Evolutionary conservation across 352 stramenopile species (phyloP), one percentile per base, ranked within the genome.

Genomic region (Thalassiosira pacifica): DNA sequence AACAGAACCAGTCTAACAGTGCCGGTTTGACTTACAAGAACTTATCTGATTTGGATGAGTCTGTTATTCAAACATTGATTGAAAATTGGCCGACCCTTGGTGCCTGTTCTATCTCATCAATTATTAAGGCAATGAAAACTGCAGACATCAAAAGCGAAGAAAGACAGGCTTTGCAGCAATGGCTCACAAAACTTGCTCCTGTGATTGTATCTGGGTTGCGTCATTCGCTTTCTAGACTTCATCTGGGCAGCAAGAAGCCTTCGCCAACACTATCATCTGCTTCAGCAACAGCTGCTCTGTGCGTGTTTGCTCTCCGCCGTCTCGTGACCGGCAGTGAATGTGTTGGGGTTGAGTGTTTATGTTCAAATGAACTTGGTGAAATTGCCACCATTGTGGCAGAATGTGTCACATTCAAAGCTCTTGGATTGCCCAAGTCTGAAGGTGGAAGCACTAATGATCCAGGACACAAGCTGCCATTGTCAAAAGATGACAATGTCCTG

Each of bases 41-140:
- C 65, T 76, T 64, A 26, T 10, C 64, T 24, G 85, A 92, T 63
- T 76, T 94, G 32, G 89, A 93, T 87, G 83, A 88, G 16, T 81
- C 73, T 61, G 69, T 91, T 40, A 88, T 89, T 24, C 45, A 82
- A 68, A 70, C 55, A 42, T 45, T 94, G 24, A 61, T 82, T 34
- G 72, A 88, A 80, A 88, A 76, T 57, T 94, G 87, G 88, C 71
- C 85, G 34, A 79, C 42, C 42, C 67, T 90, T 18, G 76, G 78
- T 67, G 34, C 63, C 8, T 75, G 55, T 84, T 83, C 91, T 19
- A 40, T 91, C 10, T 48, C 64, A 65, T 83, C 82, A 34, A 64
- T 94, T 24, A 48, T 86, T 1, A 69, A 89, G 72, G 42, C 64
- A 19, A 85, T 92, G 0, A 74, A 83, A 59, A 48, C 64, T 31